Conservation (phyloP, 768 basidiomycete species). For the Coprinopsis sp. region DNA sequence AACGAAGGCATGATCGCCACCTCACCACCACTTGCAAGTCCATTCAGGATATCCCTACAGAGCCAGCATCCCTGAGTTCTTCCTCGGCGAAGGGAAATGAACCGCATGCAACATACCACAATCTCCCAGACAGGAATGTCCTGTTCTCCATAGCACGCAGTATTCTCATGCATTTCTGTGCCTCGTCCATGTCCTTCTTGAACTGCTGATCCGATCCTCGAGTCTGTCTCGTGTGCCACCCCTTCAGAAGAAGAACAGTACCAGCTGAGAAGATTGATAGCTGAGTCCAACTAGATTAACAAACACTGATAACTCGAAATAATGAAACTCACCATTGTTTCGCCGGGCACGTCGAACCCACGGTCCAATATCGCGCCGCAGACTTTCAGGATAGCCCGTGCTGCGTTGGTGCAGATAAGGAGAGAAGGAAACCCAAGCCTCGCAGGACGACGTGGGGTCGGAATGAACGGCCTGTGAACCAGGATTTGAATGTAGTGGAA, state of each 20-base stretch:
- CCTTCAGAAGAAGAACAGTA: conserved; percentile 59
- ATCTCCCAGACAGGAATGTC: conserved; percentile 34
- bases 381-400: conserved; percentile 74
- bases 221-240: conserved; percentile 56
- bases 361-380: conserved; percentile 50
- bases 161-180: conserved; percentile 56
- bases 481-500: conserved; percentile 65
- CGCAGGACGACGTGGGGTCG: conserved; percentile 44
- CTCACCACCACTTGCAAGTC: too few relatives aligned
- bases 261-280: conserved; percentile 39
- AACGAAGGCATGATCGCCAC: too few relatives aligned
- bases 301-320: not conserved
- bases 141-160: conserved; percentile 37
- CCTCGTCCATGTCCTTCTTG: conserved; percentile 55
- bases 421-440: conserved; percentile 56
- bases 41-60: conserved; percentile 64
- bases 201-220: conserved; percentile 39
- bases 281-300: conserved; percentile 15
- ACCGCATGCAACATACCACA: conserved; percentile 40
- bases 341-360: conserved; percentile 22
- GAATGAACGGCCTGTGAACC: conserved; percentile 76
- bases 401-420: conserved; percentile 75
- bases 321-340: conserved; percentile 23
- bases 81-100: conserved; percentile 2
- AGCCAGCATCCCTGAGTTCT: not conserved